A percentile compares a stretch with the other conserved stretches of the same genome.
These are phyloP conservation scores for Nakazawaea siamensis DNA, from an alignment of 805 yeast genomes.

Conservation along the genomic window DNA sequence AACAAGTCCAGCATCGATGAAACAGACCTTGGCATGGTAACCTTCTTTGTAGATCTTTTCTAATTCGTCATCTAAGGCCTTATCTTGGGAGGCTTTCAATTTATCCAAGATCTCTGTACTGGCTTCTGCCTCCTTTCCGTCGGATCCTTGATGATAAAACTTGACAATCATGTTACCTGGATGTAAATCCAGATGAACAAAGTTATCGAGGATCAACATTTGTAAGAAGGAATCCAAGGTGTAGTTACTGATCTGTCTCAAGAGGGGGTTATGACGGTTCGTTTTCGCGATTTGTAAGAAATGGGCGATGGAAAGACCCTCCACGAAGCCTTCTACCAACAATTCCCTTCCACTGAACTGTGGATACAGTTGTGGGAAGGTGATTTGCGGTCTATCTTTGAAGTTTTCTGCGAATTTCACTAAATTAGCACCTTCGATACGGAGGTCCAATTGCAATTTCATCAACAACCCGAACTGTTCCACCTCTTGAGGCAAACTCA, in stretches of 20 bases:
- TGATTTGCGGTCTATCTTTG: constrained; percentile 45
- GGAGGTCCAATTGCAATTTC: constrained; percentile 80
- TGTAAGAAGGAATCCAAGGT: constrained; percentile 87
- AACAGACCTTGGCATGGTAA: constrained; percentile 79
- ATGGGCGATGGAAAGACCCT: constrained; percentile 75
- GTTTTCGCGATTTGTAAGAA: constrained; percentile 44
- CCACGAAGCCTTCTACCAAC: constrained; percentile 77
- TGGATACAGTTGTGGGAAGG: constrained; percentile 73
- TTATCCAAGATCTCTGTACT: constrained; percentile 22
- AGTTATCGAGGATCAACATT: constrained; percentile 89
- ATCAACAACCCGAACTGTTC: constrained; percentile 78
- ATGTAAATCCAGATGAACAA: constrained; percentile 93
- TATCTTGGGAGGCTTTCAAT: constrained; percentile 27
- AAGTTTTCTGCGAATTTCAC: constrained; percentile 66
- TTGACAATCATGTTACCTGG: constrained; percentile 90
- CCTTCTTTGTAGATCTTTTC: constrained; percentile 41
- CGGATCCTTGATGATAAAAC: constrained; percentile 14
- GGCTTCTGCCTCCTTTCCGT: not conserved
- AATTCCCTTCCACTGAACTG: constrained; percentile 60
- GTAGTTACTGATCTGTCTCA: constrained; percentile 67
- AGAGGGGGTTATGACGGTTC: constrained; percentile 39
- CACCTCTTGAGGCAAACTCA: constrained; percentile 90
- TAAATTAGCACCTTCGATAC: constrained; percentile 84
- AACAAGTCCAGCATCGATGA: constrained; percentile 88
- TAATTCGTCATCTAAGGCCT: constrained; percentile 40